These are phyloP conservation scores for Mycogone perniciosa DNA, from an alignment of 2,329 filamentous ascomycete genomes.

Conservation along the genomic window DNA sequence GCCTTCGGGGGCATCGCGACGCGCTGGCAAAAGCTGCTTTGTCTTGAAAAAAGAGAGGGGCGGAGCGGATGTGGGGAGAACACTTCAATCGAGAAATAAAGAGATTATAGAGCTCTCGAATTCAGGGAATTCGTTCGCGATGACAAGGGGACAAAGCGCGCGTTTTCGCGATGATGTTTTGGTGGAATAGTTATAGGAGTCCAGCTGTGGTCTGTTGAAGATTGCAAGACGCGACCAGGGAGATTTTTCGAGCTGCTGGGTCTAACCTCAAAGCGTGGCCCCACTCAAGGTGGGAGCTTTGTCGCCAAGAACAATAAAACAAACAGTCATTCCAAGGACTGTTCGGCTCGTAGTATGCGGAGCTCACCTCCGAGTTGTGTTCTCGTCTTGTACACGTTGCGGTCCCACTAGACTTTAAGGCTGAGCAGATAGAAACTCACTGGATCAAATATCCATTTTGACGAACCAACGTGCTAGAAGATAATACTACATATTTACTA, in stretches of 20 bases:
- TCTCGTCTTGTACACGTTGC: no score
- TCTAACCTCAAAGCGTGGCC: background rate
- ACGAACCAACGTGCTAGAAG: no score
- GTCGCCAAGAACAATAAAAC: no score
- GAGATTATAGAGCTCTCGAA: background rate
- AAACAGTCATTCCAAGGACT: no score
- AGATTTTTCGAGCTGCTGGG: slow-evolving; percentile 8
- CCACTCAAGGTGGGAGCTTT: slow-evolving; percentile 11
- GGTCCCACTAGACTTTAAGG: no score
- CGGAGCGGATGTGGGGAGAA: background rate
- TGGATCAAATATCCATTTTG: no score
- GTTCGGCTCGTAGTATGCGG: no score
- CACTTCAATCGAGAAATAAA: slow-evolving; percentile 3
- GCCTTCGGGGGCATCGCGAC: slow-evolving; percentile 28
- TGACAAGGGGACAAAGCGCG: slow-evolving; percentile 3
- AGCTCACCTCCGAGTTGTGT: no score
- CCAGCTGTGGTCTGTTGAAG: background rate
- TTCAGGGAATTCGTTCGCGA: background rate
- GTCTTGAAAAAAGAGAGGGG: background rate
- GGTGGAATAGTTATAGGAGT: slow-evolving; percentile 9
- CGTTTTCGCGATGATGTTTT: slow-evolving; percentile 1
- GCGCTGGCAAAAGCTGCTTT: slow-evolving; percentile 1
- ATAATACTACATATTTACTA: no score
- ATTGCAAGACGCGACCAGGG: slow-evolving; percentile 13
- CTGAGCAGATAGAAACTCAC: no score